Evolutionary conservation across 1,284 basidiomycete species (phyloP).

Genomic region (Marasmius tenuissimus): DNA sequence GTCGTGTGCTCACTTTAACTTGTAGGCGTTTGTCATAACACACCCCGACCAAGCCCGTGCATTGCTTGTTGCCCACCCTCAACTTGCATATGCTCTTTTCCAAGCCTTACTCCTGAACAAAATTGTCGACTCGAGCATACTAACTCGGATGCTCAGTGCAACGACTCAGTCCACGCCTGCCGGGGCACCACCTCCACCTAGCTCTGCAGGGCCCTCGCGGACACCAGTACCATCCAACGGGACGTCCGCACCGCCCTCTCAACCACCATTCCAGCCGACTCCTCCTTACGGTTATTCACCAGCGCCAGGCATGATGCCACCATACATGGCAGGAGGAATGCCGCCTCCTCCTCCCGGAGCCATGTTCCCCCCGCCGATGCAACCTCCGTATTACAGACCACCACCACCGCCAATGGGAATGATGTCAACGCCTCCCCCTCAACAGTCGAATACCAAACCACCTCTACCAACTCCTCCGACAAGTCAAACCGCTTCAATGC

Average conservation of each 20-base stretch:
- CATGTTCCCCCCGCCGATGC: constrained; percentile 19
- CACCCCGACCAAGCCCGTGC: constrained; percentile 89
- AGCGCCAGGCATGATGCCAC: constrained; percentile 29
- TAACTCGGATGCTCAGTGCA: constrained; percentile 62
- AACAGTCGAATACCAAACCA: constrained; percentile 27
- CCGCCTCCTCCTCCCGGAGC: constrained; percentile 20
- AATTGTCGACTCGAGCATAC: constrained; percentile 86
- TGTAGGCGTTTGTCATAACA: constrained; percentile 83
- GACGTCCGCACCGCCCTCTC: constrained; percentile 23
- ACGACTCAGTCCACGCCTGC: constrained; percentile 35
- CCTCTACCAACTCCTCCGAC: constrained; percentile 24
- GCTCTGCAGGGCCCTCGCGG: constrained; percentile 28
- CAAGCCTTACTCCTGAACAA: constrained; percentile 94
- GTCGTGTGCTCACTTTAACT: not conserved
- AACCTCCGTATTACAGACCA: constrained; percentile 21
- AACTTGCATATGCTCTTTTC: constrained; percentile 95
- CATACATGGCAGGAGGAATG: constrained; percentile 29
- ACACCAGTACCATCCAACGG: constrained; percentile 26
- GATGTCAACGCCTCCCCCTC: constrained; percentile 40
- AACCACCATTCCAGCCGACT: constrained; percentile 35
- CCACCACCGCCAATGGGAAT: constrained; percentile 43
- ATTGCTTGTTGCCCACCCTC: constrained; percentile 83
- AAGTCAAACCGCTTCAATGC: constrained; percentile 10
- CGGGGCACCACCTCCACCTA: constrained; percentile 25
- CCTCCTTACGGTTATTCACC: constrained; percentile 22